A percentile compares a stretch with the other conserved stretches of the same genome.
These are phyloP conservation scores for Fusarium pininemorale DNA, from an alignment of 2,329 filamentous ascomycete genomes.

Conservation along the genomic window DNA sequence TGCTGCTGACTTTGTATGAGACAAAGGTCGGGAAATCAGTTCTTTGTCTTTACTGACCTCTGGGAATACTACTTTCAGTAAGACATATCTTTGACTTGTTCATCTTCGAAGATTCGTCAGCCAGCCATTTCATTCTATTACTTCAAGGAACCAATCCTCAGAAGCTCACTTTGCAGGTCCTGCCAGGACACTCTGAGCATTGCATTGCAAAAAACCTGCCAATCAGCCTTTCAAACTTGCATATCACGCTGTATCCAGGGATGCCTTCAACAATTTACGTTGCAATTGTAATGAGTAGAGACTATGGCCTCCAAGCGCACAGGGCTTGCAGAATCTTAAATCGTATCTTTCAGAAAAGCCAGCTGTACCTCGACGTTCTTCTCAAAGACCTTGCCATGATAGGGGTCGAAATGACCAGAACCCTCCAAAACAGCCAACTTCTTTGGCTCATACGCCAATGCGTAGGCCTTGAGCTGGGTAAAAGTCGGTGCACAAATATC, in stretches of 20 bases:
- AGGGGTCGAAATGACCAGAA: background rate
- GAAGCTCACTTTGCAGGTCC: accelerated
- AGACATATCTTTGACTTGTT: too few relatives aligned
- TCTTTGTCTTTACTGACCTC: too few relatives aligned
- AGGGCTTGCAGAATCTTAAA: background rate
- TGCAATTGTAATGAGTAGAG: background rate
- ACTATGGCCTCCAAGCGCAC: accelerated
- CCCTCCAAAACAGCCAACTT: background rate
- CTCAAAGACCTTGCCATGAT: background rate
- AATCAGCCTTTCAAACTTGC: accelerated
- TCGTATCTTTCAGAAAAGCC: background rate
- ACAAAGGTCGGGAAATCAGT: too few relatives aligned
- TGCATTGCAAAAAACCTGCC: too few relatives aligned
- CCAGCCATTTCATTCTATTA: too few relatives aligned
- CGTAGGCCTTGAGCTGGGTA: background rate
- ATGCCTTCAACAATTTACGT: too few relatives aligned
- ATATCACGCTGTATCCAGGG: too few relatives aligned
- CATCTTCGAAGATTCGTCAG: accelerated
- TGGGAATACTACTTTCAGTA: too few relatives aligned
- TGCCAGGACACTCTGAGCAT: accelerated
- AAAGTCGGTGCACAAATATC: background rate
- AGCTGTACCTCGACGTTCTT: background rate
- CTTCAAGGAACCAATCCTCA: too few relatives aligned
- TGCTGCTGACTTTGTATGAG: too few relatives aligned
- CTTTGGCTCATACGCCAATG: background rate